A percentile compares a stretch with the other conserved stretches of the same genome.
Evolutionary conservation across 768 basidiomycete species (phyloP).

Genomic region (Rhizopogon salebrosus): DNA sequence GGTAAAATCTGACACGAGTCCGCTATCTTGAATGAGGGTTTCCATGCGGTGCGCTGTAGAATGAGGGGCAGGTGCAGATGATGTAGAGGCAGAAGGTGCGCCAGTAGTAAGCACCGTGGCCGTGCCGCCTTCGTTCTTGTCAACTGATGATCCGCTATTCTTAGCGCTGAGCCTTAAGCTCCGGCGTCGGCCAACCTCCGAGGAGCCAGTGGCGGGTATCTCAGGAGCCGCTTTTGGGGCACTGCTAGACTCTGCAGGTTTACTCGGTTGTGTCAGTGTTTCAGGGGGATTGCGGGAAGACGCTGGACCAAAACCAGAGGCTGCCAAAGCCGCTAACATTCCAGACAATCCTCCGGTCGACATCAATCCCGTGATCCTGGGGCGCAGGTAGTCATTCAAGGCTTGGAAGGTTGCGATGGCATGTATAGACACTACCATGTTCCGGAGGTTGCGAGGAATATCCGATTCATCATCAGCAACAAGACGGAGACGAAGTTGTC

Average conservation of each 20-base stretch:
- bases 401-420: constrained; percentile 98
- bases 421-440: constrained; percentile 95
- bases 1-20: constrained; percentile 68
- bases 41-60: constrained; percentile 34
- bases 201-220: constrained; percentile 29
- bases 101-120: constrained; percentile 9
- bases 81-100: constrained; percentile 19
- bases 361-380: constrained; percentile 73
- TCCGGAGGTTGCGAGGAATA: constrained; percentile 79
- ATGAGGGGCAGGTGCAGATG: constrained; percentile 20
- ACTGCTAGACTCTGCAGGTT: constrained; percentile 15
- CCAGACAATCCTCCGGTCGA: constrained; percentile 66
- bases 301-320: constrained; percentile 60
- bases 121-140: constrained; percentile 12
- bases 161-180: constrained; percentile 82
- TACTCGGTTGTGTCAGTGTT: constrained; percentile 21
- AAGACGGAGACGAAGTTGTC: constrained; percentile 84
- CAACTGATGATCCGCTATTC: constrained; percentile 28
- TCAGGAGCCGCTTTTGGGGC: constrained; percentile 21
- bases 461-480: constrained; percentile 88
- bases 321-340: constrained; percentile 88
- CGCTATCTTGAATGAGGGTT: constrained; percentile 54
- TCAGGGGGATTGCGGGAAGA: constrained; percentile 33
- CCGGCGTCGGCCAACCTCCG: constrained; percentile 57
- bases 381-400: constrained; percentile 91